These are phyloP conservation scores for Grosmannia clavigera DNA, from an alignment of 2,329 filamentous ascomycete genomes.

Conservation along the genomic window DNA sequence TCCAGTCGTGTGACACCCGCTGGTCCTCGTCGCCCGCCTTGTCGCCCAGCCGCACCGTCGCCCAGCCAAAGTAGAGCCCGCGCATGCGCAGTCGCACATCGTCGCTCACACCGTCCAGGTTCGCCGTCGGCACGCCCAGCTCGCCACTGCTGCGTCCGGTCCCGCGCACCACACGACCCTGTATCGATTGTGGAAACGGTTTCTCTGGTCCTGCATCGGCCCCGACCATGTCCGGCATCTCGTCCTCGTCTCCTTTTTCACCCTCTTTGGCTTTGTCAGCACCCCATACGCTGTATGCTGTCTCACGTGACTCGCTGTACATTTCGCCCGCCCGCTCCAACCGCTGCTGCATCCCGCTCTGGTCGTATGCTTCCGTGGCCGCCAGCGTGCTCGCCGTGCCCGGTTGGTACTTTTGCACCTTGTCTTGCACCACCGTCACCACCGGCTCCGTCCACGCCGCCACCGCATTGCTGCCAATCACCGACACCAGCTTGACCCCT, in stretches of 20 bases:
- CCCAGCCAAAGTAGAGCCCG: conserved; percentile 57
- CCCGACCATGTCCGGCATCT: conserved; percentile 27
- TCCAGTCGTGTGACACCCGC: conserved; percentile 34
- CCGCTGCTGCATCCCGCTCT: conserved; percentile 18
- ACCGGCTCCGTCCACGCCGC: conserved; percentile 29
- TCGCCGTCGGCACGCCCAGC: conserved; percentile 40
- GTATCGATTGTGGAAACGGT: conserved; percentile 42
- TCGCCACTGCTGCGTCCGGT: conserved; percentile 26
- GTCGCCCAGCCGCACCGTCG: conserved; percentile 22
- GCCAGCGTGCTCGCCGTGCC: conserved; percentile 26
- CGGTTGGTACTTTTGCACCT: conserved; percentile 25
- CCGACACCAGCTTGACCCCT: conserved; percentile 43
- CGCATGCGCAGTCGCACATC: conserved; percentile 39
- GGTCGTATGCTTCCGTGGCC: conserved; percentile 26
- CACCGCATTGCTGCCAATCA: conserved; percentile 32
- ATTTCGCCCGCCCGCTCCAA: conserved; percentile 23
- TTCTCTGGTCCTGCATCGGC: conserved; percentile 35
- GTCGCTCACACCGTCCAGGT: conserved; percentile 37
- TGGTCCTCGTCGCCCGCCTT: conserved; percentile 9
- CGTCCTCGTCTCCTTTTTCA: conserved; percentile 18
- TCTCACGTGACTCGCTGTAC: conserved; percentile 21
- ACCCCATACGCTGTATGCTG: conserved; percentile 17
- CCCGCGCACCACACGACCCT: conserved; percentile 33
- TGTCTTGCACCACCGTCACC: conserved; percentile 23
- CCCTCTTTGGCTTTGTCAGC: background rate